Base-by-base conservation (phyloP, 2,329 filamentous ascomycete species). In the Biscogniauxia marginata region DNA sequence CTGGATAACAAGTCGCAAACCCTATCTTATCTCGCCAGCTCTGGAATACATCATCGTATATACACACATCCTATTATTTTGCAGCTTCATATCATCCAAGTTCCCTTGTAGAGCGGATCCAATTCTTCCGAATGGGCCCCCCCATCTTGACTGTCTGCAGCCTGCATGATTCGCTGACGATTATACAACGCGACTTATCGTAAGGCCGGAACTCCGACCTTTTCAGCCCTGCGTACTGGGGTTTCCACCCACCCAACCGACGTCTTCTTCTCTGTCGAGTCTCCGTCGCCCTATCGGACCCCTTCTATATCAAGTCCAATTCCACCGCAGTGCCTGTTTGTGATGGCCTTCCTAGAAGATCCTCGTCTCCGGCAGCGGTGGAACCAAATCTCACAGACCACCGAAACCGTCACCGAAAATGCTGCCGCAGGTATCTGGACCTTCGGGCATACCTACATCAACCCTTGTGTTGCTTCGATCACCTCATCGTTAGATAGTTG, bases 341-440 rank as follows among this genome's bases (percentile, higher is more conserved):
- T 60, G 30, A 85, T 85, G 83, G 77, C 81, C 53, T 85, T 88
- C 64, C 78, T 88, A 63, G 84, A 88, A 70, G 93, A 97, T 74
- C 93, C 93, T 59, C 90, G 93, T 68, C 86, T 96, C 73, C 91
- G 93, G 64, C 92, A 96, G 74, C 91, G 90, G 66, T 91, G 96
- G 84, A 96, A 97, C 72, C 91, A 95, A 70, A 88, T 97, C 71
- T 88, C 90, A 6, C 89, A 95, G 65, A 96, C 93, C 68, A 86
- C 96, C 74, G 93, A 97, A 74, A 84, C 89, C 25, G 91, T 91
- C 48, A 96, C 96, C 58, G 91, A 96, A 72, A 88, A 90, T 55
- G 92, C 93, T n/a, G 93, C 95, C 58, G 91, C 90, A 49, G 88
- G 89, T 54, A 89, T 98, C 68, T 98, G 93, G 83, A 86, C 87